A percentile compares a stretch with the other conserved stretches of the same genome.
These are phyloP conservation scores for Leptomonas seymouri DNA, from an alignment of 208 protist genomes.

Conservation along the genomic window DNA sequence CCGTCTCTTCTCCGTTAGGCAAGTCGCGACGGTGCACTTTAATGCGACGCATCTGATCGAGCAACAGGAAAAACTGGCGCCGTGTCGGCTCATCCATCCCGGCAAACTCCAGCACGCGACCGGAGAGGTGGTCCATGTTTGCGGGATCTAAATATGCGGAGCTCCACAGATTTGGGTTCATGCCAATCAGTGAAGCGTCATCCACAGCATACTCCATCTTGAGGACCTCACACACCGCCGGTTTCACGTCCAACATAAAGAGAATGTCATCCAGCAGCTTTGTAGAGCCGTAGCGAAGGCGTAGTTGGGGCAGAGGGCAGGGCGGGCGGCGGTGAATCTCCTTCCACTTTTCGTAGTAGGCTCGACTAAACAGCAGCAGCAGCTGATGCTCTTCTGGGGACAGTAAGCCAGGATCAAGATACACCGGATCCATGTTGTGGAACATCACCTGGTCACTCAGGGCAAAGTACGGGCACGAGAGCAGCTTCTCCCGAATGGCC, in stretches of 20 bases:
- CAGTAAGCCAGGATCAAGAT: conserved; percentile 83
- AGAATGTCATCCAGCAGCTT: conserved; percentile 68
- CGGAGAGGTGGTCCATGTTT: conserved; percentile 88
- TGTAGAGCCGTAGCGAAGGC: conserved; percentile 67
- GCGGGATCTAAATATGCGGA: conserved; percentile 77
- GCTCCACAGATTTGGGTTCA: conserved; percentile 78
- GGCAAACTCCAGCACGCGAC: conserved; percentile 86
- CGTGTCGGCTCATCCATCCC: conserved; percentile 50
- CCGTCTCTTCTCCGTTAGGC: conserved; percentile 23
- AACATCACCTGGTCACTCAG: conserved; percentile 87
- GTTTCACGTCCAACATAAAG: conserved; percentile 51
- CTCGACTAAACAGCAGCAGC: conserved; percentile 80
- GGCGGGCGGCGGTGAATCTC: conserved; percentile 60
- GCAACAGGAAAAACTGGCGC: conserved; percentile 61
- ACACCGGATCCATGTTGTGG: conserved; percentile 89
- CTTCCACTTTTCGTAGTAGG: conserved; percentile 90
- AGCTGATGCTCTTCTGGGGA: conserved; percentile 86
- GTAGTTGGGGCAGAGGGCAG: conserved; percentile 52
- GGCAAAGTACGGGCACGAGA: conserved; percentile 85
- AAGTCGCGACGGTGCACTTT: conserved; percentile 71
- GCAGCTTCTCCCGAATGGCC: conserved; percentile 55
- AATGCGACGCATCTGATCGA: conserved; percentile 86
- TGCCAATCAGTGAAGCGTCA: conserved; percentile 78
- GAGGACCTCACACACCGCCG: conserved; percentile 46
- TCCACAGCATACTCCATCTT: conserved; percentile 84